These are phyloP conservation scores for Clarkia xantiana DNA, from an alignment of 345 rosid genomes.

Conservation along the genomic window DNA sequence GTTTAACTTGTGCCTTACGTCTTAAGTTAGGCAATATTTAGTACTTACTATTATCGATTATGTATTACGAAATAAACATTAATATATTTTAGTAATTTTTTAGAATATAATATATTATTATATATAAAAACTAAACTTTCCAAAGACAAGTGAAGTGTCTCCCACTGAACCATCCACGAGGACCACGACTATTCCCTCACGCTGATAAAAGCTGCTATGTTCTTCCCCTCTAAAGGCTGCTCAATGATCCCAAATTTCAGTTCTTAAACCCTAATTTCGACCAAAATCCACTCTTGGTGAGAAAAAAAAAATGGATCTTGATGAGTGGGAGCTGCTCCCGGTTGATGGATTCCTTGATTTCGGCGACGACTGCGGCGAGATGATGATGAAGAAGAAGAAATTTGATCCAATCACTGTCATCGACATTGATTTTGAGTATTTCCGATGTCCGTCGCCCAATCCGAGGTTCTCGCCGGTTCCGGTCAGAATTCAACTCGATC, in stretches of 20 bases:
- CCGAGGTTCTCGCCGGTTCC: slow-evolving; percentile 26
- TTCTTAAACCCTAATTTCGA: background rate
- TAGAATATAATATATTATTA: too few species aligned
- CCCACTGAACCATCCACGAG: too few species aligned
- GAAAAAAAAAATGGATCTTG: slow-evolving; percentile 47
- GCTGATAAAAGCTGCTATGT: background rate
- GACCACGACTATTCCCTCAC: too few species aligned
- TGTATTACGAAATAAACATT: too few species aligned
- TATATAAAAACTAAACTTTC: too few species aligned
- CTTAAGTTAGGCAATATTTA: too few species aligned
- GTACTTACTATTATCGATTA: too few species aligned
- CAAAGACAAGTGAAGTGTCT: too few species aligned
- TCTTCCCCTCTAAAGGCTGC: slow-evolving; percentile 13
- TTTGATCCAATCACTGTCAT: slow-evolving; percentile 19
- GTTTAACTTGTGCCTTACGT: too few species aligned
- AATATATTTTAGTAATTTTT: too few species aligned
- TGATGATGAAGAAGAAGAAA: slow-evolving; percentile 12
- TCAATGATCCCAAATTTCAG: slow-evolving; percentile 9
- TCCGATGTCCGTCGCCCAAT: slow-evolving; percentile 42
- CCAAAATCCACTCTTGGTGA: background rate
- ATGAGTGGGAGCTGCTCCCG: slow-evolving; percentile 88
- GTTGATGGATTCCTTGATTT: slow-evolving; percentile 28
- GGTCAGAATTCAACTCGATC: slow-evolving; percentile 51
- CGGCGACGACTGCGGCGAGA: slow-evolving; percentile 22
- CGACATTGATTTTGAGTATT: slow-evolving; percentile 36